Conservation (phyloP, 2,329 filamentous ascomycete species). For the Teratosphaeria viscida region DNA sequence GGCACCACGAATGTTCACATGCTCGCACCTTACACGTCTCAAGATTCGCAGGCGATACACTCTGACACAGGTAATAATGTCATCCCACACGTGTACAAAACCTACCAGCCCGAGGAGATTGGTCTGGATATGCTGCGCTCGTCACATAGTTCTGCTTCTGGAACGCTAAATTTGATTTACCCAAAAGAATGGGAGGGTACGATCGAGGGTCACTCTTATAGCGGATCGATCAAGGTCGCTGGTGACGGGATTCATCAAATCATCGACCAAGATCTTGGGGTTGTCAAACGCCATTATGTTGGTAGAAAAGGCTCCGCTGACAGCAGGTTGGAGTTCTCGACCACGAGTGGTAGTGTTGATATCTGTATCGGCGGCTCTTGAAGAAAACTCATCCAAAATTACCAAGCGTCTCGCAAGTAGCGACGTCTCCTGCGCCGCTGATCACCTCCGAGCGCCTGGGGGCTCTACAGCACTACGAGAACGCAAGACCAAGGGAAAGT, state of each 20-base stretch:
- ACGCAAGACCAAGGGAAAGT: too few relatives aligned
- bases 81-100: not conserved
- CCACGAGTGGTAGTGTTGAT: slow-evolving; percentile 13
- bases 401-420: too few relatives aligned
- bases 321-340: slow-evolving; percentile 26
- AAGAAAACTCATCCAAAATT: not conserved
- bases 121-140: slow-evolving; percentile 23
- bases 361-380: slow-evolving; percentile 13
- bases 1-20: slow-evolving; percentile 27
- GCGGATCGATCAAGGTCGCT: slow-evolving; percentile 28
- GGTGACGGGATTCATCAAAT: slow-evolving; percentile 29
- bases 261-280: slow-evolving; percentile 18
- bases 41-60: not conserved
- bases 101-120: not conserved
- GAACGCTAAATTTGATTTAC: slow-evolving; percentile 29
- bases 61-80: not conserved
- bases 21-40: slow-evolving; percentile 19
- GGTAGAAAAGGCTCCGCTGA: slow-evolving; percentile 30
- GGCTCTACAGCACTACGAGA: too few relatives aligned
- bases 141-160: slow-evolving; percentile 27
- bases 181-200: slow-evolving; percentile 34
- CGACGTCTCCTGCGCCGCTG: too few relatives aligned
- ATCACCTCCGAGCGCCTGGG: too few relatives aligned
- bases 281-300: slow-evolving; percentile 20
- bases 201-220: slow-evolving; percentile 27